Evolutionary conservation across 139 green algal genomes (phyloP).

Genomic region (Volvox africanus): DNA sequence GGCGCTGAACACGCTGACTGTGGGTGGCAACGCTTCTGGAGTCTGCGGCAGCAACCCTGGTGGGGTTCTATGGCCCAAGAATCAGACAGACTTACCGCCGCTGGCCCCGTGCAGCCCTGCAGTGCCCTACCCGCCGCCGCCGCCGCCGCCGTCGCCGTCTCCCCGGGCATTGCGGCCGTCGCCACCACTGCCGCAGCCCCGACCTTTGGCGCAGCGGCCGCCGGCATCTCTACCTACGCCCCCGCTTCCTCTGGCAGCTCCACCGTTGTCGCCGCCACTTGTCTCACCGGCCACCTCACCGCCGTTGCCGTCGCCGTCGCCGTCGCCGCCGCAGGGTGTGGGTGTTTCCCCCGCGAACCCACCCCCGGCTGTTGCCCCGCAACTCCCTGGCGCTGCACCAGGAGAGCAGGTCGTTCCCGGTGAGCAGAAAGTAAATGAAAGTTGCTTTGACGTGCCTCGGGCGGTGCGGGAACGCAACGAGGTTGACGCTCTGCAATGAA

Average conservation of each 20-base stretch:
- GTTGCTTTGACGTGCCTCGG: too few relatives aligned
- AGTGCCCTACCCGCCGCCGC: too few relatives aligned
- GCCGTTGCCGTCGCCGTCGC: background rate
- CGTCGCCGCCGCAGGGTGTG: background rate
- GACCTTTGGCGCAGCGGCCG: background rate
- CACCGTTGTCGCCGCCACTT: background rate
- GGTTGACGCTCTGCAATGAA: too few relatives aligned
- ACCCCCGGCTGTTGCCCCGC: background rate
- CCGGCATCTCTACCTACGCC: too few relatives aligned
- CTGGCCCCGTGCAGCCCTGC: background rate
- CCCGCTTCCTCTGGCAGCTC: background rate
- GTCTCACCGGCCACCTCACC: background rate
- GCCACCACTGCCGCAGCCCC: background rate
- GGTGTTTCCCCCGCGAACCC: background rate
- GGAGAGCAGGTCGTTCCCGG: background rate
- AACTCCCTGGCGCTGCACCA: background rate
- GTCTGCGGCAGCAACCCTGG: conserved; percentile 27
- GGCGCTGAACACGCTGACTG: background rate
- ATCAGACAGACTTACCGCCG: background rate
- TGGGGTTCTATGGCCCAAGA: background rate
- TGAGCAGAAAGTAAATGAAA: too few relatives aligned
- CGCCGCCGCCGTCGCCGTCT: background rate
- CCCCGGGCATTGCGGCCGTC: background rate
- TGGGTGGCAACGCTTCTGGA: background rate
- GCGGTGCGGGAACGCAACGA: background rate